phyloP scores from a whole-genome alignment of 176 grass and related monocot species.

The Hyparrhenia diplandra region DNA sequence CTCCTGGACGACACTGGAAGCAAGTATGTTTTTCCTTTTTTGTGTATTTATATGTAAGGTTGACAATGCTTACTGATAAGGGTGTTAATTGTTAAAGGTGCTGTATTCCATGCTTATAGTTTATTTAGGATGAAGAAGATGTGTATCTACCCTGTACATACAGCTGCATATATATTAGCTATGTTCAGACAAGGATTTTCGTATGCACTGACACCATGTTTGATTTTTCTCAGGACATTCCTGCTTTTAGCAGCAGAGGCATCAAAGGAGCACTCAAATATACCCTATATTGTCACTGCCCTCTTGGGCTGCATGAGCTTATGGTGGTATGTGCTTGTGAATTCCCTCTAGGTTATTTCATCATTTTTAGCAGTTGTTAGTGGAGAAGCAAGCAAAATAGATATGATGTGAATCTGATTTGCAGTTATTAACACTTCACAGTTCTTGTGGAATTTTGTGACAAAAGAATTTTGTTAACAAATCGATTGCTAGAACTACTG shows the following conservation, averaged over 20 bases:
- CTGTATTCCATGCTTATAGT: not conserved
- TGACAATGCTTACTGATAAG: not conserved
- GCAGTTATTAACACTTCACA: not conserved
- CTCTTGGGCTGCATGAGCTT: constrained; percentile 93
- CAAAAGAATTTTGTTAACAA: not conserved
- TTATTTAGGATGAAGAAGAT: not conserved
- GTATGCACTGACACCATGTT: not conserved
- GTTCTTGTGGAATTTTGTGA: not conserved
- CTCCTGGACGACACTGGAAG: constrained; percentile 85
- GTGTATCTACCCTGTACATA: not conserved
- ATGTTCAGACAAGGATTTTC: not conserved
- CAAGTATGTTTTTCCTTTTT: constrained; percentile 41
- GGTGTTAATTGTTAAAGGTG: not conserved
- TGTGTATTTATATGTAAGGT: not conserved
- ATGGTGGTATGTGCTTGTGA: constrained; percentile 64
- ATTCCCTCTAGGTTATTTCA: not conserved
- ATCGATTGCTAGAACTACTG: not conserved
- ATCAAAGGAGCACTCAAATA: constrained; percentile 59
- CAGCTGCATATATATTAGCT: not conserved
- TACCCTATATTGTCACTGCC: constrained; percentile 77
- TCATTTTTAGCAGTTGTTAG: not conserved
- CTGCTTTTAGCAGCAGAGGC: constrained; percentile 69
- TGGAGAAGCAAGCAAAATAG: not conserved
- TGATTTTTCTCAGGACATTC: constrained; percentile 66
- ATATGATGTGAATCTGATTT: not conserved